Conservation (phyloP, 75 land plant species). For the Pinus tabuliformis region DNA sequence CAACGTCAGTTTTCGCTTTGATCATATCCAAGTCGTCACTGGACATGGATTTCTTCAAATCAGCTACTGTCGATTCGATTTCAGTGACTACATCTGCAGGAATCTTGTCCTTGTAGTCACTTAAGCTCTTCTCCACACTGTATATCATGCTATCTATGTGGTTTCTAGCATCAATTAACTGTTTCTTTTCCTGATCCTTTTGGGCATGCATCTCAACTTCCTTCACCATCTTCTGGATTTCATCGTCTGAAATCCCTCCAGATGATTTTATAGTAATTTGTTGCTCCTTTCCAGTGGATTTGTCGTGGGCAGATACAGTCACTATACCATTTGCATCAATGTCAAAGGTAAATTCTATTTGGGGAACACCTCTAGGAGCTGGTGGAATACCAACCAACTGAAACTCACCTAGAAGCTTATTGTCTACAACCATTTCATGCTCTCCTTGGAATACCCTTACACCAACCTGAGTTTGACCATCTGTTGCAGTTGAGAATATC, state of each 20-base stretch:
- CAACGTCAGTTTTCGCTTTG: neutral
- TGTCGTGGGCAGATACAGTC: constrained; percentile 36
- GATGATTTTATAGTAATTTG: constrained; percentile 42
- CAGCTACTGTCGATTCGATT: constrained; percentile 12
- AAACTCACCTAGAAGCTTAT: constrained; percentile 51
- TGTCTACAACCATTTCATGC: constrained; percentile 63
- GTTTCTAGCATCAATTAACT: constrained; percentile 39
- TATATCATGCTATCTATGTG: constrained; percentile 36
- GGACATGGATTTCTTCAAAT: neutral
- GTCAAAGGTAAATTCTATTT: constrained; percentile 47
- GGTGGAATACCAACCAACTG: constrained; percentile 49
- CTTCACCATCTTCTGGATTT: constrained; percentile 50
- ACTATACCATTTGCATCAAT: constrained; percentile 51
- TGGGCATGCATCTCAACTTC: constrained; percentile 43
- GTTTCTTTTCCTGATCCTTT: constrained; percentile 29
- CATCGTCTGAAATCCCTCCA: constrained; percentile 41
- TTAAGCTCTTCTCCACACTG: constrained; percentile 37
- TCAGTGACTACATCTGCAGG: constrained; percentile 18
- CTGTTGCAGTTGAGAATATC: constrained; percentile 51
- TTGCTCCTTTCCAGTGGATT: constrained; percentile 11
- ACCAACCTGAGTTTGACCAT: constrained; percentile 45
- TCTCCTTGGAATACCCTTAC: constrained; percentile 56
- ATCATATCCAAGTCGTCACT: neutral
- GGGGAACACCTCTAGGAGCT: constrained; percentile 39
- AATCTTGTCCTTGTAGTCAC: constrained; percentile 45